A percentile compares a stretch with the other conserved stretches of the same genome.
phyloP scores from a whole-genome alignment of 805 yeast species.

The Komagataella kurtzmanii region DNA sequence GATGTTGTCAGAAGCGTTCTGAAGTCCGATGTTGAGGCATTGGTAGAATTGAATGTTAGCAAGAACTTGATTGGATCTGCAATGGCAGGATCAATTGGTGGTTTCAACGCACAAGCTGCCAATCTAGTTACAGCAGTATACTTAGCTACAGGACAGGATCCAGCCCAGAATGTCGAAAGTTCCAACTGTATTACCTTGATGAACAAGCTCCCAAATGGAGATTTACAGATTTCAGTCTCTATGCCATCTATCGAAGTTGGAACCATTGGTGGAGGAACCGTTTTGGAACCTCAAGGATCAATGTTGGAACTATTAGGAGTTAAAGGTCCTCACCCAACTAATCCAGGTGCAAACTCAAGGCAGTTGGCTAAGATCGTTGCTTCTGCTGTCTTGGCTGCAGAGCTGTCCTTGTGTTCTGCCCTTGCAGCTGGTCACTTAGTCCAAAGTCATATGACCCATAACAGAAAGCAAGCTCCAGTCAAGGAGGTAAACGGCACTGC shows the following conservation, averaged over 20 bases:
- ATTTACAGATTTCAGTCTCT: conserved; percentile 85
- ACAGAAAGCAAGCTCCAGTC: conserved; percentile 31
- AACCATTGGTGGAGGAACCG: conserved; percentile 98
- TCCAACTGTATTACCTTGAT: conserved; percentile 95
- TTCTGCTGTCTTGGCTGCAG: conserved; percentile 91
- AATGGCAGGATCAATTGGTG: conserved; percentile 97
- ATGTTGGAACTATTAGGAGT: conserved; percentile 92
- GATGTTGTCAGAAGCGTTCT: conserved; percentile 70
- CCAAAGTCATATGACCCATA: conserved; percentile 93
- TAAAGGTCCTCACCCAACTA: conserved; percentile 87
- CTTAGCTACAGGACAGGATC: conserved; percentile 97
- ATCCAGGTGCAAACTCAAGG: conserved; percentile 91
- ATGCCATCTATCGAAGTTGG: conserved; percentile 99
- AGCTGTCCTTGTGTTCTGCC: conserved; percentile 87
- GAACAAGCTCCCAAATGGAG: conserved; percentile 65
- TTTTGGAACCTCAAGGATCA: conserved; percentile 92
- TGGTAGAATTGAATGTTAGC: conserved; percentile 78
- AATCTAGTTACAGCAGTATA: conserved; percentile 89
- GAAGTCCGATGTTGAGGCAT: conserved; percentile 84
- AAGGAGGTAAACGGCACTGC: background rate
- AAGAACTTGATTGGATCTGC: conserved; percentile 95
- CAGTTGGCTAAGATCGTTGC: conserved; percentile 90
- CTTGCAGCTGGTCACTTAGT: conserved; percentile 98
- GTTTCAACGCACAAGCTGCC: conserved; percentile 97
- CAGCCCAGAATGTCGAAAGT: conserved; percentile 98